These are phyloP conservation scores for Fennellomyces sp. DNA, from an alignment of 371 early-diverging fungal genomes.

Conservation along the genomic window DNA sequence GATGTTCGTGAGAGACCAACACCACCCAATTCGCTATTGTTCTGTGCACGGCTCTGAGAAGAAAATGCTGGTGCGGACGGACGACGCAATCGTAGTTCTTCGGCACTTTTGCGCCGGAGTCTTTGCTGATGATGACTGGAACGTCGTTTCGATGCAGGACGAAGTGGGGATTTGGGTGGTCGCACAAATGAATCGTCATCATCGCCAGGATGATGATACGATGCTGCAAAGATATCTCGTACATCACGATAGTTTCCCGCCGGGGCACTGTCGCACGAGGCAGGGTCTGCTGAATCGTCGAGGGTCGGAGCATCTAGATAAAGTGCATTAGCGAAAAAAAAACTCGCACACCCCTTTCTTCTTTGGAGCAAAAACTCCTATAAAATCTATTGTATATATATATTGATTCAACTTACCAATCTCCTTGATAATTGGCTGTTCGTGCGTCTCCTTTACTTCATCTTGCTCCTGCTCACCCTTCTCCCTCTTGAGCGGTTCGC, in stretches of 20 bases:
- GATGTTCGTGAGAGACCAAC: slow-evolving; percentile 22
- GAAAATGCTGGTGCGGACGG: slow-evolving; percentile 20
- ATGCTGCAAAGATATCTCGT: slow-evolving; percentile 29
- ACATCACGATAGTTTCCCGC: slow-evolving; percentile 29
- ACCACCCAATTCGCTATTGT: neutral
- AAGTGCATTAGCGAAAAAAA: too few relatives aligned
- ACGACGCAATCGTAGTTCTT: slow-evolving; percentile 10
- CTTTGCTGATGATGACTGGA: slow-evolving; percentile 6
- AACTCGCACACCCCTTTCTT: neutral
- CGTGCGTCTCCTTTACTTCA: slow-evolving; percentile 15
- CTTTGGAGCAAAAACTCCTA: neutral
- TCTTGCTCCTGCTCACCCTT: slow-evolving; percentile 8
- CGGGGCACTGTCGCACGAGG: neutral
- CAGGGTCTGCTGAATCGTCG: neutral
- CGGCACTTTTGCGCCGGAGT: slow-evolving; percentile 14
- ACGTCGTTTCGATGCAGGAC: slow-evolving; percentile 17
- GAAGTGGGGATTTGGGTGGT: slow-evolving; percentile 48
- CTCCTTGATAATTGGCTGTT: slow-evolving; percentile 1
- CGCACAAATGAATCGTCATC: slow-evolving; percentile 24
- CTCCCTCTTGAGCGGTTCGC: neutral
- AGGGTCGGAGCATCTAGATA: neutral
- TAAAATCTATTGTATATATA: neutral
- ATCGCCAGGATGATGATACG: neutral
- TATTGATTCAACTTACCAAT: neutral
- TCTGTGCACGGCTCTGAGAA: slow-evolving; percentile 1